Evolutionary conservation across 2,329 filamentous ascomycete genomes (phyloP), one percentile per base, ranked within the genome.

Genomic region (Cercospora nicotianae): DNA sequence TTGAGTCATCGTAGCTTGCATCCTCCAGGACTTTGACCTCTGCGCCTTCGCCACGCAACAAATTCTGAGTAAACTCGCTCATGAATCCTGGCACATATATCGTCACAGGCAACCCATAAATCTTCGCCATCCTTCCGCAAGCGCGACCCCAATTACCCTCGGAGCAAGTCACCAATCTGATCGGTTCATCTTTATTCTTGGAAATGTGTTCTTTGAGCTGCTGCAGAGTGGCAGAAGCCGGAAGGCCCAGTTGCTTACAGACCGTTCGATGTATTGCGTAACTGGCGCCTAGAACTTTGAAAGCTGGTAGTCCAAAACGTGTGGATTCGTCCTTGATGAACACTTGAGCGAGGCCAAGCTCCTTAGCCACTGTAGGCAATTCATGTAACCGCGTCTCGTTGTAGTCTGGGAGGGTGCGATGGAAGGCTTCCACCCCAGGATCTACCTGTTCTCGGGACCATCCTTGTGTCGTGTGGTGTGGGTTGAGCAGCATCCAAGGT

Each of bases 121-220:
- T 82, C 48, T 79, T 81, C 0, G 85, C 89, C 87, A 94, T 92
- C 6, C 86, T 82, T 0, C 90, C 89, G 1, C 93, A 85, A 0
- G 92, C 91, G 1, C 91, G 82, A 0, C 92, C 91, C 82, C 91
- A 90, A 70, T 94, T 94, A 0, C 91, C 92, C 60, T 92, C 91
- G 0, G 90, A 92, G 1, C 89, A 88, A 0, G 90, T 87, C 48
- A 89, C 84, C 0, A 92, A 76, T 0, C 74, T 79, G 20, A 87
- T 71, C 0, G 75, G 72, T 0, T 73, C 65, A 1, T 70, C 73
- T 1, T 72, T 65, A 36, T 53, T 73, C 74, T 0, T 81, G 8
- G 55, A 45, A 74, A 72, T 53, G 13, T 48, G 64, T 0, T 71
- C 58, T 2, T 80, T 79, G 1, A 89, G 72, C 0, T 82, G 78